phyloP scores from a whole-genome alignment of 768 basidiomycete species.

The Mycena amicta region DNA sequence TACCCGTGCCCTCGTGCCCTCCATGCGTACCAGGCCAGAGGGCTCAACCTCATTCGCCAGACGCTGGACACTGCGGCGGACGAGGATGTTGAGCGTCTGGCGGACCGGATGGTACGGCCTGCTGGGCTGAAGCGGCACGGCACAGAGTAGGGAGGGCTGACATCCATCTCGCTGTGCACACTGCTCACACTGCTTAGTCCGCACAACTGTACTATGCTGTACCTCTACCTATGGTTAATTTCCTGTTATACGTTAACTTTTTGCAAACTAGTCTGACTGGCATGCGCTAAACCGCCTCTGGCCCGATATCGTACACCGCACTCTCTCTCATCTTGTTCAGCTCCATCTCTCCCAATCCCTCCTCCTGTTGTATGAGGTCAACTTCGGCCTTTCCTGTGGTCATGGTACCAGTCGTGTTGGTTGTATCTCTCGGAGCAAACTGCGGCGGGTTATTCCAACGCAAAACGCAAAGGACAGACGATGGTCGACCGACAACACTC shows the following conservation, averaged over 20 bases:
- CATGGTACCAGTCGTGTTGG: background rate
- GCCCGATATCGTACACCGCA: background rate
- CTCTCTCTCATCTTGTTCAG: background rate
- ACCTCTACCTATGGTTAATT: background rate
- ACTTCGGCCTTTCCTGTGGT: background rate
- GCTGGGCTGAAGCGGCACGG: constrained; percentile 65
- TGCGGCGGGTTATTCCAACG: background rate
- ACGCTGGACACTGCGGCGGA: constrained; percentile 55
- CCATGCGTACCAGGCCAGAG: constrained; percentile 55
- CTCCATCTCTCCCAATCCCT: background rate
- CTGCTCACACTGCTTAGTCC: background rate
- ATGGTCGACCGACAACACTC: too few relatives aligned
- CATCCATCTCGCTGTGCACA: background rate
- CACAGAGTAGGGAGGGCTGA: constrained; percentile 54
- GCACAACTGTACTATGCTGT: background rate
- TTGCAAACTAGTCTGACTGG: background rate
- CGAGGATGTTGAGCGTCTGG: constrained; percentile 61
- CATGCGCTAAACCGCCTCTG: background rate
- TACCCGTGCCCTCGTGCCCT: constrained; percentile 42
- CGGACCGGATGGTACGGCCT: constrained; percentile 58
- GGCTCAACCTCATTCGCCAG: constrained; percentile 57
- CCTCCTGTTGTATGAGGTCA: background rate
- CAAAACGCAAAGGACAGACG: too few relatives aligned
- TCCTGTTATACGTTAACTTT: background rate
- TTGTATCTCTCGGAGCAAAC: background rate